Evolutionary conservation across 2,329 filamentous ascomycete genomes (phyloP), one percentile per base, ranked within the genome.

Genomic region (Fusarium tjaetaba): DNA sequence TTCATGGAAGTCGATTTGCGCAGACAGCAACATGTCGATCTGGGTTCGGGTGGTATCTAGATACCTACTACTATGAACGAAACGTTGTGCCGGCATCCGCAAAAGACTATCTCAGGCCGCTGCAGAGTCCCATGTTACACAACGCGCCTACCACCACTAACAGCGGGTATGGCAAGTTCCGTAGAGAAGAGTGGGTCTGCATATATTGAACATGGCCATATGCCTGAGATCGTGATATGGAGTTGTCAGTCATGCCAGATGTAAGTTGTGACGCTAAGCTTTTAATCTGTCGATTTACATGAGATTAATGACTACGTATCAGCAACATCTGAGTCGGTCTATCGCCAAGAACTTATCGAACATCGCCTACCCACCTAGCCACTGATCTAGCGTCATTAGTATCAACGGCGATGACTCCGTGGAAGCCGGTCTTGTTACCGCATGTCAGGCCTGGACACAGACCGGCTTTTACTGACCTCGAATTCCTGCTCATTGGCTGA

Each of bases 381-480:
- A 69, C 64, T 61, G 58, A 45, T 56, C 65, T 65, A 68, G 53
- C 55, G 55, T 58, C 59, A 55, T 60, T 59, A 70, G 59, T 46
- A 58, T 57, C 65, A 59, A 66, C 60, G 60, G 52, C 51, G 52
- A 65, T 52, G 45, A 28, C 59, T 68, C 68, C 59, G 42, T 56
- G 39, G 39, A 57, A 45, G 59, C 58, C 62, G 59, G 53, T 65
- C 71, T 71, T 68, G 59, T 52, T 53, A 34, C 46, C 48, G 45
- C 32, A 51, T 65, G 72, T 68, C 72, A 59, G 57, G 46, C 64
- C 62, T 73, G 68, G 72, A 58, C 60, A 76, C 68, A 63, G 58
- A 59, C 61, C 72, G 61, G 68, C 52, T 70, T 71, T 68, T 61
- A 53, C 65, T 77, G 60, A 36, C n/a, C 34, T 60, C 38, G 36